Evolutionary conservation across 176 grass and related monocot genomes (phyloP), one percentile per base, ranked within the genome.

Genomic region (Musa itinerans): DNA sequence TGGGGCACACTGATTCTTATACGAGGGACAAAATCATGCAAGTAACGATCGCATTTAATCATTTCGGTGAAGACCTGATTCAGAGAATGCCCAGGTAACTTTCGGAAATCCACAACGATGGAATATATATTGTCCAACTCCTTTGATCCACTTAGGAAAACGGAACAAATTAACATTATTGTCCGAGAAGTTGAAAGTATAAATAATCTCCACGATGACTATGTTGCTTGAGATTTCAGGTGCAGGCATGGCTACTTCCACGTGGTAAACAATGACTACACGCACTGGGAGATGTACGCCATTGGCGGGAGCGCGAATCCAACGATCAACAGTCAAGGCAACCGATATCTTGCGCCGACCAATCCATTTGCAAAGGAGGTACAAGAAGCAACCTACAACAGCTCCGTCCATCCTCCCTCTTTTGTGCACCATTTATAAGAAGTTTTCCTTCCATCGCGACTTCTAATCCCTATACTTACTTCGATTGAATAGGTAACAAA

Each of bases 201-300:
- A 2, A 62, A 62, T 20, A 20, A 62, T 62, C 57, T 43, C 34
- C 34, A 43, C 4, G 6, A 62, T 21, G 57, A 17, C 57, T n/a
- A 19, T 62, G 0, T 20, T 51, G 50, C 7, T 22, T 9, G 54
- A 53, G 63, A 78, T 7, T 85, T 29, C 74, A 86, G 84, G 77
- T 82, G 84, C 29, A 65, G 84, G 68, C 79, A 82, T 68, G 84
- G 84, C 19, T 86, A 82, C 57, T 86, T 86, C 48, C 84, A 86
- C 53, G 84, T 86, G 52, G 79, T 86, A 51, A 82, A 82, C 59
- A 82, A 86, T 76, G 84, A 86, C 27, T 86, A 86, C 79, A 86
- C 79, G 1, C 84, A 86, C 20, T 82, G 84, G 84, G 79, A 82
- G 68, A 82, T 82, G 84, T 86, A 86, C 59, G 84, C 84, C 4